phyloP scores from a whole-genome alignment of 2,329 filamentous ascomycete species.

The Gnomoniopsis sp. region DNA sequence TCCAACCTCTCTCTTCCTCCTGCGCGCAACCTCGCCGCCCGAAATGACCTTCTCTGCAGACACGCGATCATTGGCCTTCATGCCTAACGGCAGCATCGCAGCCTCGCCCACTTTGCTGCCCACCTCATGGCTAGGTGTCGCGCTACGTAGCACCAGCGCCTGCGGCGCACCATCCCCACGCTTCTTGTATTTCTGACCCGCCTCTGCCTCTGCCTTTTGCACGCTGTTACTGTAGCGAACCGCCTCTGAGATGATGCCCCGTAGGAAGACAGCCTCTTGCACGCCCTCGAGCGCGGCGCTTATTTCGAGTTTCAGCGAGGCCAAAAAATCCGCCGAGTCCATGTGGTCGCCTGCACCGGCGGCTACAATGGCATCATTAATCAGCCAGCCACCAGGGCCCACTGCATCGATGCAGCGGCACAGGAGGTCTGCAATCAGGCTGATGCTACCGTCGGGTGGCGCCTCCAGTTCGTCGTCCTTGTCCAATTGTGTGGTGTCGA shows the following conservation, averaged over 20 bases:
- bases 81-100: slow-evolving; percentile 66
- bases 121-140: slow-evolving; percentile 14
- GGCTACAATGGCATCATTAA: slow-evolving; percentile 53
- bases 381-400: slow-evolving; percentile 70
- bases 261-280: slow-evolving; percentile 64
- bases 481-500: slow-evolving; percentile 53
- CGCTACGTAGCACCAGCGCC: not conserved
- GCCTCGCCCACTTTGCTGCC: slow-evolving; percentile 36
- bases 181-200: slow-evolving; percentile 18
- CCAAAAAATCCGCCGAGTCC: slow-evolving; percentile 61
- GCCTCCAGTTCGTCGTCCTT: slow-evolving; percentile 41
- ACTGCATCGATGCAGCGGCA: slow-evolving; percentile 73
- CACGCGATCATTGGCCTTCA: slow-evolving; percentile 56
- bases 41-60: slow-evolving; percentile 57
- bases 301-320: slow-evolving; percentile 64
- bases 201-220: slow-evolving; percentile 21
- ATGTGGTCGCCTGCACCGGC: slow-evolving; percentile 39
- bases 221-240: slow-evolving; percentile 54
- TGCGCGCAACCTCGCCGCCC: slow-evolving; percentile 66
- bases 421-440: slow-evolving; percentile 68
- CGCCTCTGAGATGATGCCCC: slow-evolving; percentile 62
- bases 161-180: not conserved
- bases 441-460: slow-evolving; percentile 65
- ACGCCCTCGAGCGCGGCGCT: slow-evolving; percentile 69
- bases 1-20: slow-evolving; percentile 70